These are phyloP conservation scores for Gossypioides kirkii DNA, from an alignment of 345 rosid genomes.

Conservation along the genomic window DNA sequence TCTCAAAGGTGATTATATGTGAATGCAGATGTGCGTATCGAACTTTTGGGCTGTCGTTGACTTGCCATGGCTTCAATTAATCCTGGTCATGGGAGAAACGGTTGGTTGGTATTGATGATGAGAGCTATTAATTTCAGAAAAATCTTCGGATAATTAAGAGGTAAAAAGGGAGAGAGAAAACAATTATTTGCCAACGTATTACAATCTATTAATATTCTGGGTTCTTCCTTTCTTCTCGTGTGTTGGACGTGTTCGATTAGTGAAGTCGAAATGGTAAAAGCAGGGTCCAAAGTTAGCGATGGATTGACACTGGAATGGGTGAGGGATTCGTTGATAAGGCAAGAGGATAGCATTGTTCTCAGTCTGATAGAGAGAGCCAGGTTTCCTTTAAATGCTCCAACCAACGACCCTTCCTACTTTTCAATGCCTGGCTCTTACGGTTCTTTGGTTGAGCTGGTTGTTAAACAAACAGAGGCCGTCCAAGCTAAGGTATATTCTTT, in stretches of 20 bases:
- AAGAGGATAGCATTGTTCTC: conserved; percentile 78
- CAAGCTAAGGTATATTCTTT: conserved; percentile 52
- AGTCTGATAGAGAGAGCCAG: conserved; percentile 72
- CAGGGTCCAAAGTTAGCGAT: conserved; percentile 7
- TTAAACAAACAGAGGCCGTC: conserved; percentile 50
- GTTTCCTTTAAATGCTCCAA: conserved; percentile 45
- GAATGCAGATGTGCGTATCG: neutral
- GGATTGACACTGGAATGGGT: conserved; percentile 46
- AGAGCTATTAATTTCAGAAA: neutral
- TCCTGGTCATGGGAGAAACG: neutral
- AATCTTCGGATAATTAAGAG: neutral
- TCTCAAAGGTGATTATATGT: no score
- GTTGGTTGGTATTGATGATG: neutral
- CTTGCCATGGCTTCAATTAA: neutral
- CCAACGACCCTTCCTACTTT: conserved; percentile 26
- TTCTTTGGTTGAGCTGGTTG: conserved; percentile 48
- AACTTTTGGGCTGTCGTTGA: neutral
- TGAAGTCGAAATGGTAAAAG: neutral
- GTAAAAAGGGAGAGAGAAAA: neutral
- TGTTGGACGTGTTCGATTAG: neutral
- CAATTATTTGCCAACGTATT: neutral
- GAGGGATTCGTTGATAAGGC: conserved; percentile 63
- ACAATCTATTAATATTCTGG: no score
- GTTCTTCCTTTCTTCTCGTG: neutral
- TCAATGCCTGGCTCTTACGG: conserved; percentile 39